phyloP scores from a whole-genome alignment of 768 basidiomycete species.

The Pulveroboletus ravenelii region DNA sequence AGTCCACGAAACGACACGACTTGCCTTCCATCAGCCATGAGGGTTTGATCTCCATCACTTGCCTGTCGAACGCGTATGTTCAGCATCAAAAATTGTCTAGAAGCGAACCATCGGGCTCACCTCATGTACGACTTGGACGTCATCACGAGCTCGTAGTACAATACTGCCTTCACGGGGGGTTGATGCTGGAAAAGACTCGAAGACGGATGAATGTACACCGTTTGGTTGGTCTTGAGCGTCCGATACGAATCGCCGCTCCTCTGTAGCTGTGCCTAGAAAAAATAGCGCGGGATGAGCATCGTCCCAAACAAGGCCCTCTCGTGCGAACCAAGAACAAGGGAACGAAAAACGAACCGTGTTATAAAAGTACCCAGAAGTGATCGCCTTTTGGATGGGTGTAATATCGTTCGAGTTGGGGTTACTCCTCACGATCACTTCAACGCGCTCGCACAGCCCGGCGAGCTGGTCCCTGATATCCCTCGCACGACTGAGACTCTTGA shows the following conservation, averaged over 20 bases:
- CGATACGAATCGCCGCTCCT: slow-evolving; percentile 97
- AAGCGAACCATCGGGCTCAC: slow-evolving; percentile 29
- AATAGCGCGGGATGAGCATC: neutral
- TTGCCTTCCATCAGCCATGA: slow-evolving; percentile 86
- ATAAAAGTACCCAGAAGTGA: slow-evolving; percentile 95
- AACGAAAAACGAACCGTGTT: slow-evolving; percentile 60
- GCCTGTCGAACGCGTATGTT: slow-evolving; percentile 38
- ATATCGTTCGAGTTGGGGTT: slow-evolving; percentile 94
- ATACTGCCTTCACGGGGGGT: slow-evolving; percentile 82
- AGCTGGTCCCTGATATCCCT: slow-evolving; percentile 96
- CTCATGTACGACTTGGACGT: slow-evolving; percentile 97
- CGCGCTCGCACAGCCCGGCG: slow-evolving; percentile 92
- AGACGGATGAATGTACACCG: slow-evolving; percentile 95
- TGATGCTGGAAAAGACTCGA: slow-evolving; percentile 94
- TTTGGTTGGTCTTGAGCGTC: slow-evolving; percentile 93
- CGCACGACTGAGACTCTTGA: slow-evolving; percentile 89
- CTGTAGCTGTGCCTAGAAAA: slow-evolving; percentile 74
- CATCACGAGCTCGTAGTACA: slow-evolving; percentile 97
- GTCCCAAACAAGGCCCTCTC: neutral
- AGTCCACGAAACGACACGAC: slow-evolving; percentile 18
- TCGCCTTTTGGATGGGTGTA: slow-evolving; percentile 88
- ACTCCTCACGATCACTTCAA: slow-evolving; percentile 83
- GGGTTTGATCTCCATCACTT: slow-evolving; percentile 98
- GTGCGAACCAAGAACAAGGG: no score
- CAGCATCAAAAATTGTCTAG: neutral